Evolutionary conservation across 176 grass and related monocot species (phyloP), one percentile per base, ranked within the genome.

Genomic region (Zizania latifolia): DNA sequence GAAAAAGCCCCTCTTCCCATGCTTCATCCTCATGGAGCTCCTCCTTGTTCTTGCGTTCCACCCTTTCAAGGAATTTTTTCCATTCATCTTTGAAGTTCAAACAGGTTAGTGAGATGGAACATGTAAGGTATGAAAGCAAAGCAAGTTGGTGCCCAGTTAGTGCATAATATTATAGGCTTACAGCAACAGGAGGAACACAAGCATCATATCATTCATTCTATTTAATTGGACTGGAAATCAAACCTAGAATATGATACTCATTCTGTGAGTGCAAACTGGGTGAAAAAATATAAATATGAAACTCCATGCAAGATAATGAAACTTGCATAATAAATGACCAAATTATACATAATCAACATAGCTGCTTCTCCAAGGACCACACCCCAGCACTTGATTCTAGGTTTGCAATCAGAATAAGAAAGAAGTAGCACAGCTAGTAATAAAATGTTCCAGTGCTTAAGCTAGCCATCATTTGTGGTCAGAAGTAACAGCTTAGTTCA

Each of bases 31-130:
- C 77, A 62, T 70, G 86, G 46, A 93, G 83, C 54, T 87, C 70
- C 30, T 97, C 90, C 67, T 97, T 90, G 21, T 31, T 78, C 58
- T 63, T 86, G 64, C 71, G 46, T 0, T 26, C 15, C 32, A 91
- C 72, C 46, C 94, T 82, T 83, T 97, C 70, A 6, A 97, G 86
- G 74, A 97, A 97, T 79, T 93, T 91, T 59, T 71, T 91, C 94
- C 94, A 97, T 81, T 93, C 90, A 67, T 97, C 94, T 97, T 71
- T 30, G 26, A 33, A 58, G 19, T 32, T 76, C 36, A 57, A 71
- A 63, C 15, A 77, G 48, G 46, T 76, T 22, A 53, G 16, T 71
- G 76, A 76, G 39, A 75, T 39, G 30, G 44, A 15, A 60, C 27
- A 67, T 77, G n/a, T 23, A 85, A 39, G 23, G 38, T 58, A 37